Evolutionary conservation across 352 stramenopile species (phyloP), one percentile per base, ranked within the genome.

Genomic region (Saprolegnia diclina): DNA sequence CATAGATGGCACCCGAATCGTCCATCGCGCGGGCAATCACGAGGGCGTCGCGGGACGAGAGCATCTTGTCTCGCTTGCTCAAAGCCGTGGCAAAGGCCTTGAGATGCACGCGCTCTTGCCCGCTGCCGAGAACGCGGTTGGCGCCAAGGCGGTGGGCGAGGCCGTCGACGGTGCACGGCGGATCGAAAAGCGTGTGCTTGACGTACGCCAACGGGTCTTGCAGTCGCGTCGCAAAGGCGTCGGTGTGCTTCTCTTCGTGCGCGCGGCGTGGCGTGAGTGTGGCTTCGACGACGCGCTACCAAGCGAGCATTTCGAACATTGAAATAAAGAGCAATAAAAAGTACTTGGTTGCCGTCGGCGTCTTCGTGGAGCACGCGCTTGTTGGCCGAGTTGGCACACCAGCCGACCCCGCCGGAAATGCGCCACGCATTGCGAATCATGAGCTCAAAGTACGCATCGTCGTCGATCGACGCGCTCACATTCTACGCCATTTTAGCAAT

Each of bases 391-490:
- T 88, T 81, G 26, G 22, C 67, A 52, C 40, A 55, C 76, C 44
- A 52, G 32, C 79, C 75, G 48, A 73, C 55, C 37, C 76, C 81
- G 4, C 71, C 72, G 19, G 65, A 56, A 38, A 91, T 72, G 38
- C 82, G 77, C 83, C 83, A 91, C 5, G 81, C 71, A 64, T 88
- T 85, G 0, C 79, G 69, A 71, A 97, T 93, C 55, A 96, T 81
- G 44, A 90, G 72, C 45, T 94, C 83, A 76, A 96, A 97, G 65
- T 95, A 91, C 35, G 80, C 74, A 70, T 96, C 89, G 16, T 80
- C 76, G 16, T 69, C 24, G 10, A 96, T 87, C 37, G 77, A 88
- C 4, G 85, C 87, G 50, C 86, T 91, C 4, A 96, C 67, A 73
- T 95, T 94, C 73, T 89, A 62, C 29, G 46, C 26, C 42, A n/a